These are phyloP conservation scores for Aegilops speltoides DNA, from an alignment of 176 grass and related monocot genomes.

Conservation along the genomic window DNA sequence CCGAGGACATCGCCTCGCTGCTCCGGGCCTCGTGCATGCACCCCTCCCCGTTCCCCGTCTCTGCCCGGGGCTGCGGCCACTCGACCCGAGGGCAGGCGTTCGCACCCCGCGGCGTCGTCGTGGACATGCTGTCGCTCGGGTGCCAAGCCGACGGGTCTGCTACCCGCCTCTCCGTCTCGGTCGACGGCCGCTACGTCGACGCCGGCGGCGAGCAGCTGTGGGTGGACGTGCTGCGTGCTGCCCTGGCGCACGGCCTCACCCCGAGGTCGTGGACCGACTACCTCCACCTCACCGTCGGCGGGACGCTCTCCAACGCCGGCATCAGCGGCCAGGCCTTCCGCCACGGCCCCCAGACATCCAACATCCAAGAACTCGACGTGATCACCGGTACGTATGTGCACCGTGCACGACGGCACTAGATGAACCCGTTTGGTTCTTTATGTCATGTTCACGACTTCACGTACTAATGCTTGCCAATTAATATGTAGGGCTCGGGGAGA, in stretches of 20 bases:
- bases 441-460: background rate
- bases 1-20: slow-evolving; percentile 55
- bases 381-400: slow-evolving; percentile 44
- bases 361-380: slow-evolving; percentile 56
- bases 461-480: background rate
- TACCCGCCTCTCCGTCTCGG: slow-evolving; percentile 9
- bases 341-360: slow-evolving; percentile 64
- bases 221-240: slow-evolving; percentile 56
- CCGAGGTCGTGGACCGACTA: slow-evolving; percentile 66
- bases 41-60: slow-evolving; percentile 44
- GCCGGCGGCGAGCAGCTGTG: slow-evolving; percentile 76
- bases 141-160: background rate
- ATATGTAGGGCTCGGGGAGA: slow-evolving; percentile 37
- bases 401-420: background rate
- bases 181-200: slow-evolving; percentile 35
- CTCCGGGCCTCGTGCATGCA: slow-evolving; percentile 35
- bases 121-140: slow-evolving; percentile 61
- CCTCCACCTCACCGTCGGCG: slow-evolving; percentile 57
- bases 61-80: slow-evolving; percentile 55
- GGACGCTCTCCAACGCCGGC: slow-evolving; percentile 77
- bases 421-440: background rate
- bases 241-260: slow-evolving; percentile 40
- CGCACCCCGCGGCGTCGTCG: slow-evolving; percentile 47
- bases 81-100: slow-evolving; percentile 56
- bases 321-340: slow-evolving; percentile 62